Evolutionary conservation across 768 basidiomycete species (phyloP), one percentile per base, ranked within the genome.

Genomic region (Psilocybe sp.): DNA sequence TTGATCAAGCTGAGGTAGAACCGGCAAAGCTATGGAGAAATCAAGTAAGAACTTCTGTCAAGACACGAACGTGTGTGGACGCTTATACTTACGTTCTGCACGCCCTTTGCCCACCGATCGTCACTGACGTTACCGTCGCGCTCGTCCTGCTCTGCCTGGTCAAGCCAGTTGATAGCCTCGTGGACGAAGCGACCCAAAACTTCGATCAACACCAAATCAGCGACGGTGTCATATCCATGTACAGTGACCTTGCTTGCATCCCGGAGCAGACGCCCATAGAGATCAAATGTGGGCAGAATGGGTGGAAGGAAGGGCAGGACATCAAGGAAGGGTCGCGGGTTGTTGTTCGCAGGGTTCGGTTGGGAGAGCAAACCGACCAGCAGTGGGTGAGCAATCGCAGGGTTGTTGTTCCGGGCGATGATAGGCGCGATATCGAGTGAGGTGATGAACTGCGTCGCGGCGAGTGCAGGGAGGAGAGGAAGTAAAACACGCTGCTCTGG

Each of bases 1-100:
- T 84, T 86, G 69, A 89, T 77, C 42, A 92, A 73, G 0, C 87
- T 84, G 51, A 70, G 69, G 63, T 84, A 91, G 65, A 91, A 91
- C 10, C 89, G 83, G 64, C 86, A 90, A 31, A 90, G 73, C 87
- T 89, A 56, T 0, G 54, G 42, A 16, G 44, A 55, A 51, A 46
- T 38, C 11, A 56, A 40, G 53, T 38, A 18, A 37, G 44, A 12
- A 39, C 36, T 15, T 33, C 32, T 36, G 16, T 18, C 14, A 32
- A 16, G 41, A 52, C 37, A n/a, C 7, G n/a, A 44, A 35, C 46
- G 51, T 47, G 14, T 35, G 34, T 56, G 14, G 38, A 23, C 16
- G 50, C 44, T 38, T 20, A n/a, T 20, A 69, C 82, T 37, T 57
- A 90, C 89, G 58, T 87, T 84, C 63, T 82, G 80, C 28, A 87